Evolutionary conservation across 2,329 filamentous ascomycete genomes (phyloP), one percentile per base, ranked within the genome.

Genomic region (Ophiocordyceps camponoti-leonardi): DNA sequence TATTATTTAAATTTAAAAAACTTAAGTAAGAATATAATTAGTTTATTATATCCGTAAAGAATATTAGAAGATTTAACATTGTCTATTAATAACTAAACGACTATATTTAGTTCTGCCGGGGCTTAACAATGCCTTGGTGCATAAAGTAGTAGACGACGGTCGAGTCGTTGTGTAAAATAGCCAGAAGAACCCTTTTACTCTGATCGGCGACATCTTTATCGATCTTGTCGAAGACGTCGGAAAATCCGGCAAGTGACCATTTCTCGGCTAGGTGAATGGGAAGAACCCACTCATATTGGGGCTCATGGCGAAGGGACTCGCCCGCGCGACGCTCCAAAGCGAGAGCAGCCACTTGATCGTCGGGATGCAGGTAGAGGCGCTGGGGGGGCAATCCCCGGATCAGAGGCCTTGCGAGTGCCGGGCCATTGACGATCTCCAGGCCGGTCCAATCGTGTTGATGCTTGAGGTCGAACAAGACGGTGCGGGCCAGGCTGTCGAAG

Each of bases 111-210:
- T 92, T 92, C 60, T 90, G 85, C 47, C 85, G 71, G 22, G 85
- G 85, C 67, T 90, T 92, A 45, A 90, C 83, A 51, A 88, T 78
- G n/a, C 84, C 85, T 60, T 90, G 83, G 55, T 90, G 84, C 59
- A 90, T 76, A 50, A 88, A 72, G 58, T 92, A 92, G 63, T 90
- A 92, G 39, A 86, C 81, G 18, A 92, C 72, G 0, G 85, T 90
- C 51, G 84, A 88, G 62, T 92, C 85, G 54, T 83, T 77, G 57
- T 86, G 81, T 43, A 86, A 66, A 3, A 81, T 83, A 16, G 81
- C 83, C 44, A 92, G 66, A n/a, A 90, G 58, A 12, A 88, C 60
- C 49, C 84, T 10, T 18, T 37, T 37, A 18, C 16, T 70, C 67
- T 88, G 90, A 43, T 67, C 66, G 18, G 73, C 67, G 61, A 69